A percentile compares a stretch with the other conserved stretches of the same genome.
Evolutionary conservation across 768 basidiomycete species (phyloP).

Genomic region (Pluteus cervinus): DNA sequence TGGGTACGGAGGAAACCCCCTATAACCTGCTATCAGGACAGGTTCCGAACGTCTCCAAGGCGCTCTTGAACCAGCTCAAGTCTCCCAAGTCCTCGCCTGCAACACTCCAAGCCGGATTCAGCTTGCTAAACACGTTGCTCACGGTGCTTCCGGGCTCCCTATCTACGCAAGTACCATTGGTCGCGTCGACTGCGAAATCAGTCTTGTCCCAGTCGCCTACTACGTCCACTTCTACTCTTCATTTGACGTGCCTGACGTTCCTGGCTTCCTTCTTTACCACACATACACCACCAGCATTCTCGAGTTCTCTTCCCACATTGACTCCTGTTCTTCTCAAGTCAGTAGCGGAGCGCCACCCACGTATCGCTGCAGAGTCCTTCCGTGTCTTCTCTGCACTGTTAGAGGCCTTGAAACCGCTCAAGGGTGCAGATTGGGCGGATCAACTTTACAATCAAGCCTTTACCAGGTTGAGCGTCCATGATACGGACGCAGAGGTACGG

Average conservation of each 20-base stretch:
- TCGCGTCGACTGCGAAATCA: slow-evolving; percentile 58
- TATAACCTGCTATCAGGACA: slow-evolving; percentile 66
- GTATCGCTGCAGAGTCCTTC: slow-evolving; percentile 85
- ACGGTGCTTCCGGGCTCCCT: slow-evolving; percentile 81
- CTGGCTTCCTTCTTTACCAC: slow-evolving; percentile 75
- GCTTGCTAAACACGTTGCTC: slow-evolving; percentile 68
- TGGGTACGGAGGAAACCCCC: slow-evolving; percentile 64
- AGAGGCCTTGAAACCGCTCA: slow-evolving; percentile 66
- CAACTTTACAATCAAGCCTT: slow-evolving; percentile 72
- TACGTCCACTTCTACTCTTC: slow-evolving; percentile 75
- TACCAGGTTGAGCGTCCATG: slow-evolving; percentile 62
- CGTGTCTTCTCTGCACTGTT: slow-evolving; percentile 81
- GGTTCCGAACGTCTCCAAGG: slow-evolving; percentile 73
- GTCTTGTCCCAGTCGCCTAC: slow-evolving; percentile 64
- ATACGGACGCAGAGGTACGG: slow-evolving; percentile 91
- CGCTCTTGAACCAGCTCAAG: slow-evolving; percentile 81
- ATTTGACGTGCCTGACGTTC: slow-evolving; percentile 82
- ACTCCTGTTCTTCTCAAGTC: slow-evolving; percentile 72
- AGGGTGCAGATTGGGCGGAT: slow-evolving; percentile 60
- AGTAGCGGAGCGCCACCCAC: slow-evolving; percentile 78
- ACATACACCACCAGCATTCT: slow-evolving; percentile 56
- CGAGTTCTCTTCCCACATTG: slow-evolving; percentile 54
- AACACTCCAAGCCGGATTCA: slow-evolving; percentile 83
- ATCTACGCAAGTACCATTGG: slow-evolving; percentile 55
- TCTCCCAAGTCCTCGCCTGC: slow-evolving; percentile 69